These are phyloP conservation scores for Chrysopogon serrulatus DNA, from an alignment of 176 grass and related monocot genomes.

Conservation along the genomic window DNA sequence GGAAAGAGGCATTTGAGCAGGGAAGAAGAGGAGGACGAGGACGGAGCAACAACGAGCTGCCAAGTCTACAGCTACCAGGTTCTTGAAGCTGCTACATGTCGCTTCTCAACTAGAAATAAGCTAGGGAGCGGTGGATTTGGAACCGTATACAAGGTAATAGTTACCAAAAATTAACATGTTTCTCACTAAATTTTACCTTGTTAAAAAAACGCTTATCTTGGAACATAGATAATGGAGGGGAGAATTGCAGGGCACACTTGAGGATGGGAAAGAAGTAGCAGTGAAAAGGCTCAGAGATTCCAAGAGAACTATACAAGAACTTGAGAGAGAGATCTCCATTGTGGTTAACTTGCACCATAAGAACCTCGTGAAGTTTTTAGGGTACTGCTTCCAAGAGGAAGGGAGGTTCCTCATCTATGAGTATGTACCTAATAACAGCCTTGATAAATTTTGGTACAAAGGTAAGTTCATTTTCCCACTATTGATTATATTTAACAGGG, in stretches of 20 bases:
- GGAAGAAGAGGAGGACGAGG: background rate
- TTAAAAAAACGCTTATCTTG: background rate
- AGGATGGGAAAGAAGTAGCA: constrained; percentile 1
- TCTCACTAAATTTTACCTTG: background rate
- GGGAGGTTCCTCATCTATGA: background rate
- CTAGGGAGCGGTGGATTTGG: constrained; percentile 16
- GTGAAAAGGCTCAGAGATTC: constrained; percentile 7
- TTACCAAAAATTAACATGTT: background rate
- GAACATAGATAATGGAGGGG: background rate
- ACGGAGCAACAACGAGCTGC: background rate
- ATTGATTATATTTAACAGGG: background rate
- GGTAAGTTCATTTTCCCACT: background rate
- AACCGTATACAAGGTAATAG: background rate
- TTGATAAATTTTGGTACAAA: background rate
- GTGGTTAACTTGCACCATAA: background rate
- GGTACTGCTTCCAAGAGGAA: background rate
- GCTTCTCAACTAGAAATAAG: background rate
- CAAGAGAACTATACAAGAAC: background rate
- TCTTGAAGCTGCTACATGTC: background rate
- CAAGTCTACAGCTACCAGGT: background rate
- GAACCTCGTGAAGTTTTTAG: background rate
- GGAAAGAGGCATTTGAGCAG: no score
- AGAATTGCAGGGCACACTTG: background rate
- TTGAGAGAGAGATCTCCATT: constrained; percentile 11
- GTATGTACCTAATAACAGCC: background rate